Base-by-base conservation (phyloP, 768 basidiomycete species). In the Baorangia bicolor region DNA sequence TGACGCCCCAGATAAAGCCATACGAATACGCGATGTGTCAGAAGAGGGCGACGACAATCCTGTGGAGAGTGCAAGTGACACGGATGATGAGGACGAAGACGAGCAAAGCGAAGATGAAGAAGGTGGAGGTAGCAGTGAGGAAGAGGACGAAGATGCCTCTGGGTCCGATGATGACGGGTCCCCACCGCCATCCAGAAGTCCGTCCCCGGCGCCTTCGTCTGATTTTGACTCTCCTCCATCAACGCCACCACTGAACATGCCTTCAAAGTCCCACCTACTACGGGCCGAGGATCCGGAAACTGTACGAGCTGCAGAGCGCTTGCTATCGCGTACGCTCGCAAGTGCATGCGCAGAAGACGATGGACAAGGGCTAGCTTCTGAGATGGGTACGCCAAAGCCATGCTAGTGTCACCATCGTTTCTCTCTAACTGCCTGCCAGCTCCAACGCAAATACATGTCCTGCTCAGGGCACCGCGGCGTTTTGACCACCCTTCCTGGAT, bases 401-500 rank as follows among this genome's bases (percentile, higher is more conserved):
- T 28, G 21, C 23, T 3, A 18, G 3, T 20, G 5, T 37, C 35
- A 13, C 14, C 39, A 9, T 35, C 4, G 9, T 11, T 25, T 41
- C 13, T 46, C 13, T 27, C 45, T 67, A 4, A 63, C 21, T n/a
- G 8, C 16, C 21, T 16, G 16, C 11, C 23, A 81, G 80, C 74
- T 10, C 74, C 80, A 9, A 81, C 80, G 0, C 78, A 79, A 39
- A 78, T 72, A 1, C 79, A 81, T 28, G 60, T 81, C 43, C 66
- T 78, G 12, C 70, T 81, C 21, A 76, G 77, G 42, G 80, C 80
- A 0, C 80, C 80, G 1, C 69, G 80, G 6, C 70, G 78, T 14
- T 81, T 81, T 60, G 58, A 62, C 9, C 80, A 81, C 51, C 75
- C 80, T 4, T 69, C 73, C 8, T 81, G 80, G 79, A 64, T 73